Base-by-base conservation (phyloP, 148 eudicot species). In the Beta vulgaris region DNA sequence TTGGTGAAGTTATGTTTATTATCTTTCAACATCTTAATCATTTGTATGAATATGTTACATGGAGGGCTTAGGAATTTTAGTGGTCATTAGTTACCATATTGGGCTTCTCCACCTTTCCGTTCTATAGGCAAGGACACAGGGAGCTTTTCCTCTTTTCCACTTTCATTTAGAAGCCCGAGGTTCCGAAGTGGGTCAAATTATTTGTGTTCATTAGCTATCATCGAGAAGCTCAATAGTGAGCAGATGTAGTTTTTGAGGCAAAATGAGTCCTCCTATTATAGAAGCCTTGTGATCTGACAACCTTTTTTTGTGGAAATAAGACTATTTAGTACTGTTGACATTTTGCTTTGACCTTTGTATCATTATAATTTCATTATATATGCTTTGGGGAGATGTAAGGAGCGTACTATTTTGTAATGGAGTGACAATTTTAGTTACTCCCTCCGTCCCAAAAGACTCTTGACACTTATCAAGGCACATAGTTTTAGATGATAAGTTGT, bases 1-100 rank as follows among this genome's bases (percentile, higher is more conserved):
- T 95, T 81, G 78, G 89, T 32, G 29, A 35, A 68, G 7, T 78
- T 78, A n/a, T 57, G 55, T 71, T 59, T 19, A 14, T 9, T 40
- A 68, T 61, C 26, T 77, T 12, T 18, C 3, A 43, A 2, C 14
- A 34, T 12, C 12, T 29, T 26, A 32, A 14, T 74, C 31, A 16
- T 49, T 32, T 67, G n/a, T 55, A 60, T 63, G 66, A 10, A 11
- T 23, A 54, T 36, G 26, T 7, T 35, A 12, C 21, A 64, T 67
- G 51, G 15, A 23, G 34, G 8, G 26, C 28, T 40, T 59, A 28
- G 4, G 18, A 59, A 9, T 7, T 29, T 29, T 13, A 7, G 37
- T 65, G 36, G n/a, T n/a, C n/a, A n/a, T n/a, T n/a, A n/a, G n/a
- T n/a, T 23, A 13, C n/a, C 13, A 32, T 23, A 34, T 62, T 60